Conservation (phyloP, 768 basidiomycete genomes). For the Dictyophora rubrovolvata region DNA sequence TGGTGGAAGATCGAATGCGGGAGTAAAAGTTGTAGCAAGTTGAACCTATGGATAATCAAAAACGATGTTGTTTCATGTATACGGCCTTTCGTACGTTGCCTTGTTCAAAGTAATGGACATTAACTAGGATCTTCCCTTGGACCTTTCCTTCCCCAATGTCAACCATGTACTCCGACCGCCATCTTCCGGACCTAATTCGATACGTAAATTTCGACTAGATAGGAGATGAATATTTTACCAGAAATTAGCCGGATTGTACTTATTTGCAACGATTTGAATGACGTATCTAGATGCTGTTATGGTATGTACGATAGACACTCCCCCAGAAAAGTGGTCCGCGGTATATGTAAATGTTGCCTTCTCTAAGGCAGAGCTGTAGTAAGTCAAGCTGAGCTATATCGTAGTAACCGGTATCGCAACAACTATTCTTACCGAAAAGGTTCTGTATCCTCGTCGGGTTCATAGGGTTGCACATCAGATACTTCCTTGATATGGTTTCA, state of each 20-base stretch:
- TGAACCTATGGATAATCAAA: slow-evolving; percentile 59
- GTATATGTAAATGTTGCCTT: slow-evolving; percentile 58
- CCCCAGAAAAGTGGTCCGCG: slow-evolving; percentile 72
- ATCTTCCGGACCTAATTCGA: slow-evolving; percentile 77
- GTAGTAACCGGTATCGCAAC: neutral
- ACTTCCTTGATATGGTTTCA: slow-evolving; percentile 45
- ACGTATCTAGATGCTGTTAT: slow-evolving; percentile 40
- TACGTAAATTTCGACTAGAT: neutral
- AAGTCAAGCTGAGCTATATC: neutral
- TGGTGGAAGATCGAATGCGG: slow-evolving; percentile 54
- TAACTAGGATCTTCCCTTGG: slow-evolving; percentile 63
- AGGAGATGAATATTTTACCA: slow-evolving; percentile 45
- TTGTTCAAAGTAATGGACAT: slow-evolving; percentile 97
- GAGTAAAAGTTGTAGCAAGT: slow-evolving; percentile 62
- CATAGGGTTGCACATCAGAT: slow-evolving; percentile 55
- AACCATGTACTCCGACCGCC: slow-evolving; percentile 81
- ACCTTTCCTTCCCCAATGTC: slow-evolving; percentile 56
- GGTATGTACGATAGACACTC: slow-evolving; percentile 49
- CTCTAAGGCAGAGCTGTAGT: slow-evolving; percentile 57
- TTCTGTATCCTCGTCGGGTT: slow-evolving; percentile 57
- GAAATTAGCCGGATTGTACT: slow-evolving; percentile 88
- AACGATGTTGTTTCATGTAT: neutral
- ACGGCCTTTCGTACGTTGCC: slow-evolving; percentile 58
- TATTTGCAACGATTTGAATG: slow-evolving; percentile 86
- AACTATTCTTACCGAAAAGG: slow-evolving; percentile 53